Conservation (phyloP, 352 stramenopile species). For the Globisporangium paddicum region DNA sequence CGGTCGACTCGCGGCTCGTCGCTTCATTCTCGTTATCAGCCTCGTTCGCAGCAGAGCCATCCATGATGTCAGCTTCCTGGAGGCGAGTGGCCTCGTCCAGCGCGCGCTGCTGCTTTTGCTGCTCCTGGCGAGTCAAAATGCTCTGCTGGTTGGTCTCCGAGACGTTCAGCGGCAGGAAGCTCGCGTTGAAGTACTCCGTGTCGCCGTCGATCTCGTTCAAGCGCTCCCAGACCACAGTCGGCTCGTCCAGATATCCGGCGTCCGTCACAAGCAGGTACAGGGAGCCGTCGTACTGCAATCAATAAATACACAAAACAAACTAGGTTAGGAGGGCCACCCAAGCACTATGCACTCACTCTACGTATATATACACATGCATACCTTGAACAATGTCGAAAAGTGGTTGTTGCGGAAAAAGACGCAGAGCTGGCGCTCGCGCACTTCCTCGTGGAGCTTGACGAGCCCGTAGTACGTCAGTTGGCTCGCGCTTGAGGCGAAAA, state of each 20-base stretch:
- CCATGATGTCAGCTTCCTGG: background rate
- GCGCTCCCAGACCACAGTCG: slow-evolving; percentile 93
- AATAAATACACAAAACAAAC: background rate
- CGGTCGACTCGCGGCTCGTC: background rate
- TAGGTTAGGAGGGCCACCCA: background rate
- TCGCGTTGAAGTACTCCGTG: slow-evolving; percentile 65
- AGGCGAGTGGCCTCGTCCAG: slow-evolving; percentile 8
- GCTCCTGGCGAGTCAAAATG: slow-evolving; percentile 55
- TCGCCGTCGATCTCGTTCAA: slow-evolving; percentile 90
- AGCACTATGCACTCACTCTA: background rate
- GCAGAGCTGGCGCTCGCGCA: slow-evolving; percentile 88
- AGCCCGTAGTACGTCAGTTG: slow-evolving; percentile 96
- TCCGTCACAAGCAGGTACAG: slow-evolving; percentile 97
- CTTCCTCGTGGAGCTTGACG: slow-evolving; percentile 87
- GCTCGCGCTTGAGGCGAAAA: slow-evolving; percentile 87
- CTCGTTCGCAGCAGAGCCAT: background rate
- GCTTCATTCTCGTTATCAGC: background rate
- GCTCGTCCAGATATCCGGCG: slow-evolving; percentile 93
- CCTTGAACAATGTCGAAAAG: slow-evolving; percentile 96
- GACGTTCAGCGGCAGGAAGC: slow-evolving; percentile 61
- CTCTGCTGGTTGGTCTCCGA: slow-evolving; percentile 65
- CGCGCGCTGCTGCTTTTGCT: slow-evolving; percentile 24
- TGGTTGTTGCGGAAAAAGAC: slow-evolving; percentile 99
- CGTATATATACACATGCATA: slow-evolving; percentile 11
- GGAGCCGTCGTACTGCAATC: slow-evolving; percentile 76